Percentiles rank a stretch among this genome's conserved stretches.
These are phyloP conservation scores for Agroathelia rolfsii DNA, from an alignment of 1,284 basidiomycete genomes.

Conservation along the genomic window DNA sequence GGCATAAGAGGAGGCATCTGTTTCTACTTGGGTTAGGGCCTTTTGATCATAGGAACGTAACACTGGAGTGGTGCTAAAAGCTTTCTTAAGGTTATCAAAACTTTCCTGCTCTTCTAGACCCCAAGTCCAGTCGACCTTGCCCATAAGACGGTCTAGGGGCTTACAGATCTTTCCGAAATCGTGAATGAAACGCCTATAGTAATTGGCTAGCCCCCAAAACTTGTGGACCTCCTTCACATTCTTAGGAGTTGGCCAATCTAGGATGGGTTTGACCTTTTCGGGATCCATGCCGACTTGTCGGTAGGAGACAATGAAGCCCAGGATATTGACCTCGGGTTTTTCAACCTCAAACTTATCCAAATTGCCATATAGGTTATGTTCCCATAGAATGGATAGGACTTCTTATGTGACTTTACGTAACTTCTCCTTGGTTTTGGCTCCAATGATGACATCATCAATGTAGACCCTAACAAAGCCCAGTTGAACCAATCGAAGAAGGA, in stretches of 20 bases:
- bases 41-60: too few relatives aligned
- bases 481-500: constrained; percentile 9
- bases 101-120: background rate
- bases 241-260: constrained; percentile 21
- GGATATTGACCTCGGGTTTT: constrained; percentile 23
- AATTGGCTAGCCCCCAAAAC: constrained; percentile 27
- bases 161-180: constrained; percentile 20
- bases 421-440: constrained; percentile 8
- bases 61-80: constrained; percentile 5
- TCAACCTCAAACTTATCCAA: constrained; percentile 29
- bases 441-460: constrained; percentile 10
- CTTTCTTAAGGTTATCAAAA: constrained; percentile 1
- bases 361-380: constrained; percentile 21
- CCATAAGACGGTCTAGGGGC: constrained; percentile 15
- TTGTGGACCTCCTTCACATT: constrained; percentile 16
- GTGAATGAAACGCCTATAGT: constrained; percentile 31
- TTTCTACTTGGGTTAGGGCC: too few relatives aligned
- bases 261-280: constrained; percentile 20
- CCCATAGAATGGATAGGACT: constrained; percentile 22
- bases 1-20: too few relatives aligned
- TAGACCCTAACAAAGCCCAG: constrained; percentile 10
- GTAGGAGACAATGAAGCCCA: constrained; percentile 24
- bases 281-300: constrained; percentile 20
- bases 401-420: constrained; percentile 13
- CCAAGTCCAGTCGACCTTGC: constrained; percentile 8